Evolutionary conservation across 768 basidiomycete species (phyloP).

Genomic region (Trametes meyenii): DNA sequence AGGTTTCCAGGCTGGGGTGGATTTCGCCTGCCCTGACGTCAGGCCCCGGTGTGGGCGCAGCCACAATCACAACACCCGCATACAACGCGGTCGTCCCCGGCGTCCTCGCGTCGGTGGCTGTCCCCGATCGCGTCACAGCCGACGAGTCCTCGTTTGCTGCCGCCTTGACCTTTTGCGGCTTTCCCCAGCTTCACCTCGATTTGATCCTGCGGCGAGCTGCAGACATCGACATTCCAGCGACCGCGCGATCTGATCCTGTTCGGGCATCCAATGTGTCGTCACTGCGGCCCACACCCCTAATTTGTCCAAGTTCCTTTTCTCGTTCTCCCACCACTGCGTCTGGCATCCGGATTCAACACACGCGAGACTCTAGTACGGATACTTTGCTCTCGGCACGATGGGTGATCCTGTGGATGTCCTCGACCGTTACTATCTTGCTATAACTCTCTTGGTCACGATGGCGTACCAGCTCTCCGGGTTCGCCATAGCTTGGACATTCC

Average conservation of each 20-base stretch:
- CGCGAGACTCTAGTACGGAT: not conserved
- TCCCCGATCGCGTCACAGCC: not conserved
- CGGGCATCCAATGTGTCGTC: not conserved
- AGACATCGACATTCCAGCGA: not conserved
- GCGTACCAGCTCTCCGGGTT: constrained; percentile 65
- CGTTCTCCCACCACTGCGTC: not conserved
- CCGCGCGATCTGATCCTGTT: not conserved
- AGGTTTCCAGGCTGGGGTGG: not conserved
- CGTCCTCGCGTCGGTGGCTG: not conserved
- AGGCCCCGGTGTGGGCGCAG: not conserved
- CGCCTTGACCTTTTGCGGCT: not conserved
- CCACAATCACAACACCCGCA: constrained; percentile 15
- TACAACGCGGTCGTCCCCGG: constrained; percentile 5
- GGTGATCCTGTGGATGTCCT: constrained; percentile 46
- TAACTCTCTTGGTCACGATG: constrained; percentile 56
- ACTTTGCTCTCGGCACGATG: not conserved
- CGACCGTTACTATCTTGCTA: constrained; percentile 50
- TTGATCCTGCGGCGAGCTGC: constrained; percentile 10
- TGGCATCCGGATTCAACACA: not conserved
- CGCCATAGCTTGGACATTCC: constrained; percentile 65
- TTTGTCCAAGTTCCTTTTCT: too few relatives aligned
- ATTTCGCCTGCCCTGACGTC: constrained; percentile 14
- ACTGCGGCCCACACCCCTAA: not conserved
- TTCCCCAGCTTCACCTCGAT: not conserved
- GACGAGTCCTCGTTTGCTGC: not conserved